These are phyloP conservation scores for Cryptococcus sp. DNA, from an alignment of 1,284 basidiomycete species.

Conservation along the genomic window DNA sequence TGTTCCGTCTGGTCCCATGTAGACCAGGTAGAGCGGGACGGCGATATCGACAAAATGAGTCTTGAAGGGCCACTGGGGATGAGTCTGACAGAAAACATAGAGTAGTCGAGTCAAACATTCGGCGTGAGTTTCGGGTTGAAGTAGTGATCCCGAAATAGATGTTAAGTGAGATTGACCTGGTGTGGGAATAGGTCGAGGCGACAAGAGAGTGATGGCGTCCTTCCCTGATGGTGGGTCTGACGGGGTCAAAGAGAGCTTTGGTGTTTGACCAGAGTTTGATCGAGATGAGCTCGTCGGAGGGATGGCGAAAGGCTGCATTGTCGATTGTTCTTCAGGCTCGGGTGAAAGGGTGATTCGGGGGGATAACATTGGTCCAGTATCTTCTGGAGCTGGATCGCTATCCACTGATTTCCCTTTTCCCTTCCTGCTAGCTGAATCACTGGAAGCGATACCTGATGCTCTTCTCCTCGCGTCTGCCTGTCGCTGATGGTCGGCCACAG, in stretches of 20 bases:
- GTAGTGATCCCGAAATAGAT: conserved; percentile 17
- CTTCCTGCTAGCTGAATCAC: background rate
- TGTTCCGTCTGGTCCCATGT: conserved; percentile 8
- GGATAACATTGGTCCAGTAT: conserved; percentile 10
- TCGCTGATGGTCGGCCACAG: conserved; percentile 15
- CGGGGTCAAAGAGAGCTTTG: conserved; percentile 19
- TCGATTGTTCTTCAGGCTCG: conserved; percentile 7
- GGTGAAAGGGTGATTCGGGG: conserved; percentile 28
- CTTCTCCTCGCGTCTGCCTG: background rate
- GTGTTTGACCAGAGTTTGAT: conserved; percentile 4
- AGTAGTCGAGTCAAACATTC: conserved; percentile 45
- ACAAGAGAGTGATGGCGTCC: conserved; percentile 34
- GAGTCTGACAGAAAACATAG: conserved; percentile 37
- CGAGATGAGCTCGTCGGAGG: background rate
- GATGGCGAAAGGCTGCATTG: background rate
- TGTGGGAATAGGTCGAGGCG: conserved; percentile 22
- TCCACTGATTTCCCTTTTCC: background rate
- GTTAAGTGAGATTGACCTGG: conserved; percentile 4
- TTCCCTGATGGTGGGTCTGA: conserved; percentile 4
- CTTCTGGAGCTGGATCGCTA: background rate
- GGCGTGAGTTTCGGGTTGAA: conserved; percentile 36
- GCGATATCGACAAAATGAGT: conserved; percentile 41
- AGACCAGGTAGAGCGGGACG: conserved; percentile 43
- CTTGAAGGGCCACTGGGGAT: conserved; percentile 40
- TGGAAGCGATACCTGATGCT: conserved; percentile 1